Evolutionary conservation across 177 flowering plant genomes (phyloP).

Genomic region (Vitis hybrid): DNA sequence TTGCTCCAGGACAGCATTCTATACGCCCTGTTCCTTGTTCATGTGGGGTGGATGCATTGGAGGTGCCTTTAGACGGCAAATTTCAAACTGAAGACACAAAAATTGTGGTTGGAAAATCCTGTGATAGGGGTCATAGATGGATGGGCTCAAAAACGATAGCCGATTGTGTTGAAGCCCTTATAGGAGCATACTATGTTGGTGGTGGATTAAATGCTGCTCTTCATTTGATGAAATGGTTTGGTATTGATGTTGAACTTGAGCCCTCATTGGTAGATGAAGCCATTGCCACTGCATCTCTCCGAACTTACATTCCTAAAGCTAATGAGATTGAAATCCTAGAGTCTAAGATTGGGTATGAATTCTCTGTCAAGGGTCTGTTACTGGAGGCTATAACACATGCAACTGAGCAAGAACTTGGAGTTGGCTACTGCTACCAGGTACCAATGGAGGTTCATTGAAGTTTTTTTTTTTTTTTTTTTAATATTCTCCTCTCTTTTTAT

Average conservation of each 20-base stretch:
- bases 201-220: constrained; percentile 76
- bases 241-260: constrained; percentile 61
- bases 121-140: constrained; percentile 95
- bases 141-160: constrained; percentile 83
- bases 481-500: neutral
- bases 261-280: constrained; percentile 46
- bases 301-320: constrained; percentile 37
- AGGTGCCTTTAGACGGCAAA: constrained; percentile 67
- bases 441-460: neutral
- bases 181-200: constrained; percentile 84
- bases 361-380: constrained; percentile 67
- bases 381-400: constrained; percentile 87
- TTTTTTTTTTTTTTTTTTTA: neutral
- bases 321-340: constrained; percentile 53
- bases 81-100: constrained; percentile 50
- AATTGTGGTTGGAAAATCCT: constrained; percentile 54
- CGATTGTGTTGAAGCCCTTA: constrained; percentile 90
- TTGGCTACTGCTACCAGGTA: constrained; percentile 79
- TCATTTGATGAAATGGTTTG: constrained; percentile 77
- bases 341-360: constrained; percentile 60
- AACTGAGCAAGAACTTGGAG: constrained; percentile 57
- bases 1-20: constrained; percentile 87
- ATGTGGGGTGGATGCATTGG: constrained; percentile 64
- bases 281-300: constrained; percentile 49
- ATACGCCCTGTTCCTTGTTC: constrained; percentile 56